Conservation (phyloP, 192 early-diverging fungal species). For the Linnemannia schmuckeri region DNA sequence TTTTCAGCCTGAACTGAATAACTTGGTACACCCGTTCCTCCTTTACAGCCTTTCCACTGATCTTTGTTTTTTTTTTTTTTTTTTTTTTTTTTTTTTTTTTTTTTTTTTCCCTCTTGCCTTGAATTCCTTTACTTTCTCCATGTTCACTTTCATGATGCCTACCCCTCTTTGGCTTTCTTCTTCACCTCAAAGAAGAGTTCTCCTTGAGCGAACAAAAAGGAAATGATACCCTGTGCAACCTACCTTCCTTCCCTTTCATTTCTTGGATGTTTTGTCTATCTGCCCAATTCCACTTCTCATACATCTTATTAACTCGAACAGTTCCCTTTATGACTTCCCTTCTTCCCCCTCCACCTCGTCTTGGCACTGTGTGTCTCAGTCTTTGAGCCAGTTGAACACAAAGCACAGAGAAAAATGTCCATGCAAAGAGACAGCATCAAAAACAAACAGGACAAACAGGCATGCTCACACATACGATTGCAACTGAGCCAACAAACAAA, state of each 20-base stretch:
- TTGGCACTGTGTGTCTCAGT: not conserved
- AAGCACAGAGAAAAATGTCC: not conserved
- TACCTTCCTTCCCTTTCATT: not conserved
- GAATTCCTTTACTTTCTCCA: too few relatives aligned
- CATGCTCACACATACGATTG: not conserved
- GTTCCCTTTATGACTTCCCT: not conserved
- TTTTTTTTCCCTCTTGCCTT: not conserved
- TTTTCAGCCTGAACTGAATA: conserved; percentile 4
- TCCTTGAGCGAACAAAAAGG: not conserved
- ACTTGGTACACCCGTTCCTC: not conserved
- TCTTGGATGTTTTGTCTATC: not conserved
- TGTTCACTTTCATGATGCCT: not conserved
- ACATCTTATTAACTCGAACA: not conserved
- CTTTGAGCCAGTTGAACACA: not conserved
- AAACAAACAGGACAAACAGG: not conserved
- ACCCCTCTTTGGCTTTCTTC: not conserved
- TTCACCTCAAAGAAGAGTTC: not conserved
- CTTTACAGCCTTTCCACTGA: not conserved
- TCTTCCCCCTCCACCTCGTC: not conserved
- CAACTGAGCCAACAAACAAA: not conserved
- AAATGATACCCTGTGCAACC: too few relatives aligned
- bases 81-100: not conserved
- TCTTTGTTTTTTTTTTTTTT: not conserved
- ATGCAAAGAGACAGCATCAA: not conserved
- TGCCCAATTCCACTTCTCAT: not conserved